These are phyloP conservation scores for Hypoxylon sp. DNA, from an alignment of 2,329 filamentous ascomycete species.

Conservation along the genomic window DNA sequence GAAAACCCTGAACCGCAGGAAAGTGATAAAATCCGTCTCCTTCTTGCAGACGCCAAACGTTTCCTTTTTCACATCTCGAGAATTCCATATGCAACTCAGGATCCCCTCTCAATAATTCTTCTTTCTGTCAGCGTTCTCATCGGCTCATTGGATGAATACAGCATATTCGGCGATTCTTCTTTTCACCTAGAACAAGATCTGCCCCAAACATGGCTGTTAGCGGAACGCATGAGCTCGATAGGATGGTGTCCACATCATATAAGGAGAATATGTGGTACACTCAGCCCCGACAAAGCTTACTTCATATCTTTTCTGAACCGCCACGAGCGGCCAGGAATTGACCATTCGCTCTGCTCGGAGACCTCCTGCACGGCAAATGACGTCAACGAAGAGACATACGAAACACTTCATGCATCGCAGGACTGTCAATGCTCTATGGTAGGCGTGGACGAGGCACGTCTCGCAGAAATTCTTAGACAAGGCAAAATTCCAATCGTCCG, in stretches of 20 bases:
- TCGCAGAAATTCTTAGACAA: background rate
- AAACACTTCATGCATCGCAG: background rate
- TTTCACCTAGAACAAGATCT: background rate
- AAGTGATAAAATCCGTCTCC: background rate
- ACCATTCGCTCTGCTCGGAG: background rate
- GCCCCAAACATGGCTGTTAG: background rate
- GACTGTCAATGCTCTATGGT: background rate
- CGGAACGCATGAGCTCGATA: background rate
- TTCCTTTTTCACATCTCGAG: background rate
- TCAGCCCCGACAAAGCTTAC: background rate
- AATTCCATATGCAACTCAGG: background rate
- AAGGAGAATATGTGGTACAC: background rate
- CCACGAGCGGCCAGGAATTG: background rate
- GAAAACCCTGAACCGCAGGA: background rate
- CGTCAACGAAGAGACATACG: background rate
- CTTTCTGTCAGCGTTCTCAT: background rate
- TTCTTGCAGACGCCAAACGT: background rate
- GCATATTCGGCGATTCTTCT: background rate
- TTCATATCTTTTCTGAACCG: background rate
- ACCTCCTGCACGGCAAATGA: background rate
- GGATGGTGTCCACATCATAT: constrained; percentile 3
- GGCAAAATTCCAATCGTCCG: background rate
- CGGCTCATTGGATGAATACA: background rate
- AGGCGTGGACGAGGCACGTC: background rate
- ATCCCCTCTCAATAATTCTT: background rate